Evolutionary conservation across 345 rosid species (phyloP), one percentile per base, ranked within the genome.

Genomic region (Clausena lansium): DNA sequence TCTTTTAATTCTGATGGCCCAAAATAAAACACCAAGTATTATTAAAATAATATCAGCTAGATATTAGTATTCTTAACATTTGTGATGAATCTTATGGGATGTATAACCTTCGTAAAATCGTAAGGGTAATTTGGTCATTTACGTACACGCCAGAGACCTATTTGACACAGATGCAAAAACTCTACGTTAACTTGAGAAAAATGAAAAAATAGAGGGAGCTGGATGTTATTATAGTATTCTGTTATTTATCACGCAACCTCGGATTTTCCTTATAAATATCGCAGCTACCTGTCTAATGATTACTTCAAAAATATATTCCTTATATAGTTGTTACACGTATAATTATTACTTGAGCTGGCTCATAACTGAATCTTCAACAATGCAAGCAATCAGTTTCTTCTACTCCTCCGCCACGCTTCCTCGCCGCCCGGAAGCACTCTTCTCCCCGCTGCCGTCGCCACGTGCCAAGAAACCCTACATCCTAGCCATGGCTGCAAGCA

Each of bases 191-290:
- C 7, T 0, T 52, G 57, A 17, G 0, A 52, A 5, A 28, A 30
- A 0, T 0, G 0, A 1, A 30, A 28, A 14, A 0, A 13, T 30
- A 0, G 0, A 2, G 38, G 67, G 38, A 6, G 4, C 20, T 15
- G 8, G 17, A 6, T 32, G 38, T 15, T 17, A 63, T 28, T 30
- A 63, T 11, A 38, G 4, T 3, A 35, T 25, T 41, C 6, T 3
- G 27, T 14, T 14, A 24, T 27, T 27, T 45, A 15, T 45, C n/a
- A 14, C 57, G n/a, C 57, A 45, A 45, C 36, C 69, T 9, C 47
- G 27, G 6, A 68, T 13, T 6, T 27, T 9, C 2, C 4, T n/a
- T 41, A 41, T 41, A 36, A 41, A 36, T 41, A 13, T 3, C 7
- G 45, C 7, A 45, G 27, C 24, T 3, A 25, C 27, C 72, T 25